Evolutionary conservation across 345 rosid species (phyloP).

Genomic region (Populus tremula): DNA sequence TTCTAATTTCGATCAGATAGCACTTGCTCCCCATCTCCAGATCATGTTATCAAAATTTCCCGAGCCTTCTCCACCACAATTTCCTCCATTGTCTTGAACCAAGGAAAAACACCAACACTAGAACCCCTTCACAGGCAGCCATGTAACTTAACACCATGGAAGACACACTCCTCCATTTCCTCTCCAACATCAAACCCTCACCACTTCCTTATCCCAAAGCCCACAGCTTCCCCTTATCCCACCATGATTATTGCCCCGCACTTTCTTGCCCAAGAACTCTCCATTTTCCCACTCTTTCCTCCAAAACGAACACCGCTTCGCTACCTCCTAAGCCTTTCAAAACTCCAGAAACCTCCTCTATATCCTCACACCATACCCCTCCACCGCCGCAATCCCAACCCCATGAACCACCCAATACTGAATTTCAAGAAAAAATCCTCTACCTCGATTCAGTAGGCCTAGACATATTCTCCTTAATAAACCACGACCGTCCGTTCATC

Average conservation of each 20-base stretch:
- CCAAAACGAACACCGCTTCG: conserved; percentile 40
- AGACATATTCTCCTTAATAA: conserved; percentile 56
- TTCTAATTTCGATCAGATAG: neutral
- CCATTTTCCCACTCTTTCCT: conserved; percentile 45
- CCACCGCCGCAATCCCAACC: conserved; percentile 15
- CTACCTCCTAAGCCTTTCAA: conserved; percentile 47
- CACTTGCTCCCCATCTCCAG: neutral
- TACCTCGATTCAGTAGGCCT: conserved; percentile 80
- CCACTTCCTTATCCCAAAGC: conserved; percentile 24
- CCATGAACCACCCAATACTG: conserved; percentile 24
- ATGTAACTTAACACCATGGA: conserved; percentile 40
- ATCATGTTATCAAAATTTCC: neutral
- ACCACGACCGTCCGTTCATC: conserved; percentile 52
- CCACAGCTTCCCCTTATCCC: conserved; percentile 18
- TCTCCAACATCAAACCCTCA: conserved; percentile 29
- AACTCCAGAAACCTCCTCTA: conserved; percentile 22
- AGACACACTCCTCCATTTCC: conserved; percentile 41
- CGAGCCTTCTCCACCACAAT: conserved; percentile 24
- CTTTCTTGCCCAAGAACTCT: conserved; percentile 44
- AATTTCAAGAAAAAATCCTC: conserved; percentile 64
- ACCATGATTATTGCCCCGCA: conserved; percentile 34
- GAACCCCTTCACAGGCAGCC: neutral
- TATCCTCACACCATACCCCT: conserved; percentile 14
- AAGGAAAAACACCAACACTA: neutral
- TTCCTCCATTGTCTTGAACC: neutral